These are phyloP conservation scores for Zymoseptoria pseudotritici DNA, from an alignment of 2,329 filamentous ascomycete genomes.

Conservation along the genomic window DNA sequence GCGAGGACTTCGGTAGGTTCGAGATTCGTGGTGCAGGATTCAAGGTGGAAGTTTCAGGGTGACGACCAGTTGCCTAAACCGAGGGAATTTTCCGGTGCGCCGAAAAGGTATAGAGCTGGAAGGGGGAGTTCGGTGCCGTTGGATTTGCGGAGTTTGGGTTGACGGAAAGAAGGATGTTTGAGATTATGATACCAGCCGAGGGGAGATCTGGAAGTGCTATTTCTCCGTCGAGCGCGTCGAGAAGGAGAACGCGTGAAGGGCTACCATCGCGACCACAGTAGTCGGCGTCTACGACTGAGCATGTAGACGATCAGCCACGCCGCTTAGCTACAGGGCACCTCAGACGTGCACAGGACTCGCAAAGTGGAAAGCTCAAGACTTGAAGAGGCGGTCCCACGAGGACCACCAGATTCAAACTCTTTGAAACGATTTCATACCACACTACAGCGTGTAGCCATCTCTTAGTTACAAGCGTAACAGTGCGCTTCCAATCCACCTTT, in stretches of 20 bases:
- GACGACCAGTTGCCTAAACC: conserved; percentile 79
- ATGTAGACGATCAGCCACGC: too few relatives aligned
- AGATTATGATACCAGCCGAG: neutral
- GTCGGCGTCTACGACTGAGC: too few relatives aligned
- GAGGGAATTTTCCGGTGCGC: conserved; percentile 65
- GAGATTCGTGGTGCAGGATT: conserved; percentile 44
- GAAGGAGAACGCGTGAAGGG: too few relatives aligned
- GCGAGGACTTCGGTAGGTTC: conserved; percentile 12
- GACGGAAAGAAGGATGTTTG: neutral
- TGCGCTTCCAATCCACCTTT: neutral
- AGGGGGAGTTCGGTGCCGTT: conserved; percentile 89
- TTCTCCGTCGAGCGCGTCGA: too few relatives aligned
- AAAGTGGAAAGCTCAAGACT: neutral
- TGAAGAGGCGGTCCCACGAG: neutral
- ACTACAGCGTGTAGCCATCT: neutral
- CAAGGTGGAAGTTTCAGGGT: conserved; percentile 78
- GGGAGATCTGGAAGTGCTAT: too few relatives aligned
- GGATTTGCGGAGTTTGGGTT: conserved; percentile 60
- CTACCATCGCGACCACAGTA: too few relatives aligned
- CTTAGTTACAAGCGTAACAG: too few relatives aligned
- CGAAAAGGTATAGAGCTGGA: conserved; percentile 78
- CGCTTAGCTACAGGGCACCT: neutral
- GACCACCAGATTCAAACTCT: neutral
- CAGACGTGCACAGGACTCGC: neutral
- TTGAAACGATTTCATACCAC: neutral